phyloP scores from a whole-genome alignment of 1,139 yeast genomes.

The Nematodospora anomalae region DNA sequence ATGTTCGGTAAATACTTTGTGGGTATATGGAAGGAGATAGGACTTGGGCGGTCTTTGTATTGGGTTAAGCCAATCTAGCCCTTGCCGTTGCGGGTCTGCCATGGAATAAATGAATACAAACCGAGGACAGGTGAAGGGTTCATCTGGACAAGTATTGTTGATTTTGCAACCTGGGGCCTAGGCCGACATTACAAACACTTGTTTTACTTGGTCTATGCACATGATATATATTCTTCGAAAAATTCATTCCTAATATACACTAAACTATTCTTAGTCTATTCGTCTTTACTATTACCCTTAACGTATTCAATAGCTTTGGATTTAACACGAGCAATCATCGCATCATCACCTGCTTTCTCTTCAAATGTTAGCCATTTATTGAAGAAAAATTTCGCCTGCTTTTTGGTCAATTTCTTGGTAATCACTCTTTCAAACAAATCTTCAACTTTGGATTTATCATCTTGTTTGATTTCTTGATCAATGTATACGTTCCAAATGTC shows the following conservation, averaged over 20 bases:
- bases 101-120: too few species aligned
- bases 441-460: conserved; percentile 65
- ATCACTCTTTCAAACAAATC: conserved; percentile 80
- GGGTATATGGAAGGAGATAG: too few species aligned
- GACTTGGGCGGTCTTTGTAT: too few species aligned
- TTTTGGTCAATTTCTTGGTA: conserved; percentile 68
- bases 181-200: too few species aligned
- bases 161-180: too few species aligned
- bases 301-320: conserved; percentile 87
- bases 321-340: conserved; percentile 79
- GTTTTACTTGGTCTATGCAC: too few species aligned
- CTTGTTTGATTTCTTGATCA: conserved; percentile 86
- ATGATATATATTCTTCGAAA: neutral
- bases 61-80: too few species aligned
- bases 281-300: conserved; percentile 21
- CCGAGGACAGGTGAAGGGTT: too few species aligned
- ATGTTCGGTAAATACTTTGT: too few species aligned
- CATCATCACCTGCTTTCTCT: conserved; percentile 66
- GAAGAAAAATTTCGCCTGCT: conserved; percentile 94
- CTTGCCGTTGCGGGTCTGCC: too few species aligned
- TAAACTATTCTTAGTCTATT: conserved; percentile 4
- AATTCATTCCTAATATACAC: conserved; percentile 4
- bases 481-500: conserved; percentile 94
- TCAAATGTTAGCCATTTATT: conserved; percentile 87
- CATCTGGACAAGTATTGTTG: too few species aligned